These are phyloP conservation scores for Citeromyces hawaiiensis DNA, from an alignment of 1,139 yeast species.

Conservation along the genomic window DNA sequence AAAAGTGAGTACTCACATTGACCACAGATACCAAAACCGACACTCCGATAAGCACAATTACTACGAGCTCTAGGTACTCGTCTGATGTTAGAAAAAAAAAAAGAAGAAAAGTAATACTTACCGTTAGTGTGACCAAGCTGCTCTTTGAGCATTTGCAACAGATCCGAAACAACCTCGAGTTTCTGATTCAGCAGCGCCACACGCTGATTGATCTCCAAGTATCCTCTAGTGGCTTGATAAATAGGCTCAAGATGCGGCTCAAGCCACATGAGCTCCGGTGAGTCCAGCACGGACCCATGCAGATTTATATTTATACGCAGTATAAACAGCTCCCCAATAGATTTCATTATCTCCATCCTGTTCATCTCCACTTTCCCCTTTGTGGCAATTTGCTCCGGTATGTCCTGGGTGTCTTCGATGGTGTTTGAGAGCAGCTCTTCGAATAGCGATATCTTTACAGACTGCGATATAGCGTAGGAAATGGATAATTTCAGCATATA, in stretches of 20 bases:
- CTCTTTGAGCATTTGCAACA: slow-evolving; percentile 90
- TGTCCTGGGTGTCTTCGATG: slow-evolving; percentile 91
- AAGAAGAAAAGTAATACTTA: slow-evolving; percentile 1
- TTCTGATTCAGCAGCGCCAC: slow-evolving; percentile 83
- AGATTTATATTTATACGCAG: slow-evolving; percentile 80
- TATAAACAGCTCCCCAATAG: slow-evolving; percentile 89
- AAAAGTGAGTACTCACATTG: slow-evolving; percentile 36
- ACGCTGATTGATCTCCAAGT: slow-evolving; percentile 85
- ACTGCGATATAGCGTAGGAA: slow-evolving; percentile 85
- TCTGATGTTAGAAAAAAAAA: slow-evolving; percentile 17
- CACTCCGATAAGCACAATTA: slow-evolving; percentile 83
- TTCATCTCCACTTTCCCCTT: slow-evolving; percentile 94
- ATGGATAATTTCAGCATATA: slow-evolving; percentile 83
- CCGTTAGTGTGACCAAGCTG: slow-evolving; percentile 84
- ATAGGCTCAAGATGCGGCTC: slow-evolving; percentile 96
- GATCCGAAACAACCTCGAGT: slow-evolving; percentile 83
- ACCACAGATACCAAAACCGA: slow-evolving; percentile 83
- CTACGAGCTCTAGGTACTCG: slow-evolving; percentile 86
- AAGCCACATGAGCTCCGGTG: slow-evolving; percentile 98
- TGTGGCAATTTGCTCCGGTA: slow-evolving; percentile 88
- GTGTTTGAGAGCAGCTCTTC: slow-evolving; percentile 94
- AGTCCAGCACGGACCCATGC: slow-evolving; percentile 90
- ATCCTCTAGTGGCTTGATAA: slow-evolving; percentile 92
- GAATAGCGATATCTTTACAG: slow-evolving; percentile 85
- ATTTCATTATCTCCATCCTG: slow-evolving; percentile 88